Evolutionary conservation across 345 rosid genomes (phyloP), one percentile per base, ranked within the genome.

Genomic region (Zanthoxylum bungeanum): DNA sequence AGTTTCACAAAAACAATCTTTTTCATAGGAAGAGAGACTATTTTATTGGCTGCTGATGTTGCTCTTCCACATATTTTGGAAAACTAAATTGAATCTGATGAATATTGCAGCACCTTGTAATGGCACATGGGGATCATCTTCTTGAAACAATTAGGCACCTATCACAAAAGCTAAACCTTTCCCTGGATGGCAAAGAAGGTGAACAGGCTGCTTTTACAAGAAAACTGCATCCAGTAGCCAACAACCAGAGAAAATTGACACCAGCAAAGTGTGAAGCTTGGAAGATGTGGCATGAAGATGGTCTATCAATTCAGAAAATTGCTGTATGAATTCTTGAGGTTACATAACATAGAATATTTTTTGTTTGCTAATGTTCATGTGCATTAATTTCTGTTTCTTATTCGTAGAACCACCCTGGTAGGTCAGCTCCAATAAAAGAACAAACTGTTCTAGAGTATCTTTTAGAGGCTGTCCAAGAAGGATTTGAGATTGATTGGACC

Each of bases 361-460:
- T n/a, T 21, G 46, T 56, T 62, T 34, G 17, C n/a, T 39, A 22
- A n/a, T 40, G 57, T 39, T 36, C 10, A 56, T 36, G 64, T 5
- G 11, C 50, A 59, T 33, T 56, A 33, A 71, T 37, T 37, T 46
- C 19, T 17, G 7, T 49, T 39, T 57, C 60, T 27, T 56, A 44
- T 36, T 17, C 62, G 42, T 49, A 79, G 87, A 84, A 75, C 62
- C 66, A 72, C 64, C 80, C 80, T 28, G 70, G 78, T 67, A 75
- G 87, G 82, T 12, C 80, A 33, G 83, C 80, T 66, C 79, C 87
- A 34, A 84, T 84, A 77, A 84, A 84, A 70, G 83, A 72, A 68
- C 72, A 76, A 73, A 84, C 87, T 39, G 85, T 84, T 59, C 37
- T 56, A 3, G 79, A 60, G 34, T 84, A 84, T 77, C 66, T 84